Base-by-base conservation (phyloP, 2,329 filamentous ascomycete species). In the Penicillium occitanis region DNA sequence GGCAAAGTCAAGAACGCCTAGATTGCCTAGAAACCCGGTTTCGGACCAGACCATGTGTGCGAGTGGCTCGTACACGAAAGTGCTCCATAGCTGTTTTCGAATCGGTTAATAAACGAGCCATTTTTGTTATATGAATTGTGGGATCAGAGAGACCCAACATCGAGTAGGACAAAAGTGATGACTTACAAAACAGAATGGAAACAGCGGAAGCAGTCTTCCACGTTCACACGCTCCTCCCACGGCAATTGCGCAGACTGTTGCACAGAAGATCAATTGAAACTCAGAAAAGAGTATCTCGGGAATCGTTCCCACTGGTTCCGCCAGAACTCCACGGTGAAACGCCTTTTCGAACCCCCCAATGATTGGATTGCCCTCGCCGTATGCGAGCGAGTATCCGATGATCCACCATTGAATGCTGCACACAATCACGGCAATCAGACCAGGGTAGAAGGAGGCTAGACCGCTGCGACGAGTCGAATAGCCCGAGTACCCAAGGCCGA, bases 321-420 rank as follows among this genome's bases (percentile, higher is more conserved):
- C 74, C 0, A 84, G 73, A 4, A 84, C 82, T 13, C 77, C 78
- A 7, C 71, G 69, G 67, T 84, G 83, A 58, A 84, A 81, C 1
- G 77, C 75, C 69, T 84, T 79, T 53, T 74, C 78, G 61, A 84
- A 76, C 50, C 79, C 76, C 3, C 82, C 82, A 69, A 84, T 79
- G 5, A 84, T 71, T 5, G 76, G 71, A 33, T 78, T 78, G 30
- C 80, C 82, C 37, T 83, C 79, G 13, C 81, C 79, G 68, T 84
- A 84, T 1, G 82, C 81, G 10, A 84, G 72, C 0, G 80, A 81
- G 70, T 84, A 84, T 1, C 82, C 82, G 28, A 83, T 73, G 37
- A 83, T 70, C 68, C 81, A 84, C 82, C 82, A 84, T 72, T 84
- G 82, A 46, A 84, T 78, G 0, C 81, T 80, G 68, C 82, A 84